phyloP scores from a whole-genome alignment of 208 protist genomes.

The Acanthamoeba castellanii region DNA sequence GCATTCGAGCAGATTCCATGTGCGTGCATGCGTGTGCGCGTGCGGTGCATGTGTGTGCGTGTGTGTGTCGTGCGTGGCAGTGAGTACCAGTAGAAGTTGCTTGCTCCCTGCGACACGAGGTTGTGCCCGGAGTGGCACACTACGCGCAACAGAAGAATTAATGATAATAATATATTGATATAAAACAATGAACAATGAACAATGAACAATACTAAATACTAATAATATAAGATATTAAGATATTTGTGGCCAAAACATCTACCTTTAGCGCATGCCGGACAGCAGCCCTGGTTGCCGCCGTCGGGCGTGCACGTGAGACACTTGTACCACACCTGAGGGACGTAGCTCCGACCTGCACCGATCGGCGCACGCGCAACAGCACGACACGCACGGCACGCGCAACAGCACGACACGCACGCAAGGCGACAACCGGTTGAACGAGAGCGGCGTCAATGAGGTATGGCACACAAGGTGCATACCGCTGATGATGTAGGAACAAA shows the following conservation, averaged over 20 bases:
- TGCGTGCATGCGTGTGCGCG: no score
- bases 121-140: conserved; percentile 12
- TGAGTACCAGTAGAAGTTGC: conserved; percentile 1
- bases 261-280: conserved; percentile 1
- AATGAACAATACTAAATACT: not conserved
- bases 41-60: not conserved
- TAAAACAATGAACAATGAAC: not conserved
- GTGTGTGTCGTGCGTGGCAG: not conserved
- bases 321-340: not conserved
- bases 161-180: not conserved
- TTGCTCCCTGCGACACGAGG: not conserved
- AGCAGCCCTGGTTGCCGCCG: not conserved
- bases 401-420: not conserved
- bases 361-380: no score
- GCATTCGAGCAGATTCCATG: not conserved
- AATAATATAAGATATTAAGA: not conserved
- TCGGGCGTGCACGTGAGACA: not conserved
- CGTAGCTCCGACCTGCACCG: not conserved
- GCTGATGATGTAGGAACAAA: conserved; percentile 44
- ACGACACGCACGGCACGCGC: not conserved
- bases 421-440: no score
- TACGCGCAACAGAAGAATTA: not conserved
- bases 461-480: not conserved
- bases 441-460: no score
- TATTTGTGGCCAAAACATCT: no score